Base-by-base conservation (phyloP, 2,329 filamentous ascomycete genomes). In the Aureobasidium sp. region DNA sequence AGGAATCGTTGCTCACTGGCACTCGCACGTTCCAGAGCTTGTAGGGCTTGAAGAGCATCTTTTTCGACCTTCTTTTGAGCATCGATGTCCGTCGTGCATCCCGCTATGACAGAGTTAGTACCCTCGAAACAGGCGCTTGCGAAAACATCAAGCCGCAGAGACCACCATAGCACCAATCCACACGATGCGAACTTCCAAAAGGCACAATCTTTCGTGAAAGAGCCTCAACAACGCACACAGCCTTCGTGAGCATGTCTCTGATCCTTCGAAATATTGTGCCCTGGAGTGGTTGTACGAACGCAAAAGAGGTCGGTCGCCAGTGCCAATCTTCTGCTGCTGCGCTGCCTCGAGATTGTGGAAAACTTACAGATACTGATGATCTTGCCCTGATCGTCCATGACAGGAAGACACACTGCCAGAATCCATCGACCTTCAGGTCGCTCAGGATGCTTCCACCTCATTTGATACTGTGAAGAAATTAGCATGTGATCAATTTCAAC, bases 1-100 rank as follows among this genome's bases (percentile, higher is more conserved):
- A 49, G 39, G 29, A 62, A 62, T 19, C 60, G 42, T 30, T 54
- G 51, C 24, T 63, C 73, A 54, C 71, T 74, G 56, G 74, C 63
- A 3, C 71, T 57, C 14, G 58, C 54, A 14, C 59, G 50, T 69
- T 64, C 71, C 64, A 74, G 42, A 63, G 65, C 56, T 67, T 68
- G 1, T 58, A 63, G 17, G 67, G 64, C n/a, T 68, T 72, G 3
- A 62, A 70, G 4, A 62, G 70, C 3, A 65, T 73, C 70, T 62
- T 27, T 35, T 21, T 62, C 53, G 19, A 55, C 59, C 6, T 55
- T 51, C 52, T 60, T 61, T n/a, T 63, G 60, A 7, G 57, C 55
- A 24, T 57, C 40, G 22, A 63, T 62, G 32, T 63, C 60, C 6
- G 60, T 62, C 10, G 59, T 55, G 39, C 60, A 63, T 10, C 61